These are phyloP conservation scores for Cladophialophora yegresii DNA, from an alignment of 2,329 filamentous ascomycete species.

Conservation along the genomic window DNA sequence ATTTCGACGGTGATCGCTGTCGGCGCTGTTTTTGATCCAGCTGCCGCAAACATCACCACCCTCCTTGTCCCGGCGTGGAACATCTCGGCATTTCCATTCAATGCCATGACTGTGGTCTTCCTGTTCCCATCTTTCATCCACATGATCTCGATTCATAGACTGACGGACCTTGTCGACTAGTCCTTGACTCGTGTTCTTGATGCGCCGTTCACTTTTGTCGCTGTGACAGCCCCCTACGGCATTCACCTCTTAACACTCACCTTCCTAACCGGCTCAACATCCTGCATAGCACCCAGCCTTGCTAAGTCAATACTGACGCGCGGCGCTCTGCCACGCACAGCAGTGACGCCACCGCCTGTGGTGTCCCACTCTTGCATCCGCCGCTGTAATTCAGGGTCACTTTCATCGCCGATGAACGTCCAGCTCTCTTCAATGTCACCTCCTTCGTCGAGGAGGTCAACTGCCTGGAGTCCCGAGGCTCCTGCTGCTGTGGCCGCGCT, in stretches of 20 bases:
- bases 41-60: neutral
- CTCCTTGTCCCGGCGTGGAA: neutral
- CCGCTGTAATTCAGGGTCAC: conserved; percentile 49
- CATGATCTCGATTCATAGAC: neutral
- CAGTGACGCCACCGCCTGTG: neutral
- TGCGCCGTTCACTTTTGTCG: neutral
- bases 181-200: neutral
- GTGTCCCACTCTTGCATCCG: conserved; percentile 39
- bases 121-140: neutral
- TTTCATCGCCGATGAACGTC: conserved; percentile 78
- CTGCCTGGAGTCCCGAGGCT: conserved; percentile 33
- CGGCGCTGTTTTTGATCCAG: neutral
- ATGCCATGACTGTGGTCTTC: neutral
- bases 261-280: conserved; percentile 29
- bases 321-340: conserved; percentile 23
- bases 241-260: conserved; percentile 21
- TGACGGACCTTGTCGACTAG: neutral
- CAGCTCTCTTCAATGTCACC: conserved; percentile 76
- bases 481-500: conserved; percentile 32
- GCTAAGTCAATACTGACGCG: conserved; percentile 27
- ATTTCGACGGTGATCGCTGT: neutral
- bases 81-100: neutral
- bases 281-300: conserved; percentile 25
- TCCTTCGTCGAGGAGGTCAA: conserved; percentile 40
- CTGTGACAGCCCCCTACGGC: neutral